Evolutionary conservation across 345 rosid genomes (phyloP).

Genomic region (Arabidopsis suecica): DNA sequence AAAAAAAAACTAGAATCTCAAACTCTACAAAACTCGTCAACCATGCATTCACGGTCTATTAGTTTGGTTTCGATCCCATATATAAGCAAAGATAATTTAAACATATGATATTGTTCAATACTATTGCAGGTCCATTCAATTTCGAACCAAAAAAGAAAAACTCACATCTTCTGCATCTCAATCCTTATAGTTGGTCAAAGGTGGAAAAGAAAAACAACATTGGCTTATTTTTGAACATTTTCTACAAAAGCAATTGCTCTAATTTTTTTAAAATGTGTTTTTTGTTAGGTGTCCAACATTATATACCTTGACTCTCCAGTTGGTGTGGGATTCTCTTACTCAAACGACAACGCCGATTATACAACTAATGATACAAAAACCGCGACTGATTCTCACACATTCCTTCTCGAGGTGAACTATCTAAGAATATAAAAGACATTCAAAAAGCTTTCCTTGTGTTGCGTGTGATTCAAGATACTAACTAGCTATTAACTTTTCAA

Average conservation of each 20-base stretch:
- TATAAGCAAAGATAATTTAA: neutral
- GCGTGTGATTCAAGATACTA: conserved; percentile 6
- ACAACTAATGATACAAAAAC: conserved; percentile 65
- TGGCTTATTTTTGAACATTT: neutral
- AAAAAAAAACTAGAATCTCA: neutral
- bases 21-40: neutral
- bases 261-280: neutral
- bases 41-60: no score
- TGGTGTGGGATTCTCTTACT: conserved; percentile 88
- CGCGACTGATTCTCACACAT: conserved; percentile 70
- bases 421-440: neutral
- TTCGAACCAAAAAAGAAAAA: conserved; percentile 56
- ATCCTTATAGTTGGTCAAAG: conserved; percentile 94
- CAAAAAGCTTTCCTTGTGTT: neutral
- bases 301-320: conserved; percentile 89
- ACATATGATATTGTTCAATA: neutral
- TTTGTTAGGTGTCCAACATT: conserved; percentile 71
- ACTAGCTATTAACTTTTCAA: neutral
- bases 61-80: neutral
- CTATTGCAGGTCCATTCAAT: conserved; percentile 78
- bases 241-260: neutral
- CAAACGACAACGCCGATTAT: conserved; percentile 62
- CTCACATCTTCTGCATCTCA: conserved; percentile 65
- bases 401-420: conserved; percentile 67
- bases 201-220: conserved; percentile 43